These are phyloP conservation scores for Singerocomus rubriflavus DNA, from an alignment of 1,284 basidiomycete genomes.

Conservation along the genomic window DNA sequence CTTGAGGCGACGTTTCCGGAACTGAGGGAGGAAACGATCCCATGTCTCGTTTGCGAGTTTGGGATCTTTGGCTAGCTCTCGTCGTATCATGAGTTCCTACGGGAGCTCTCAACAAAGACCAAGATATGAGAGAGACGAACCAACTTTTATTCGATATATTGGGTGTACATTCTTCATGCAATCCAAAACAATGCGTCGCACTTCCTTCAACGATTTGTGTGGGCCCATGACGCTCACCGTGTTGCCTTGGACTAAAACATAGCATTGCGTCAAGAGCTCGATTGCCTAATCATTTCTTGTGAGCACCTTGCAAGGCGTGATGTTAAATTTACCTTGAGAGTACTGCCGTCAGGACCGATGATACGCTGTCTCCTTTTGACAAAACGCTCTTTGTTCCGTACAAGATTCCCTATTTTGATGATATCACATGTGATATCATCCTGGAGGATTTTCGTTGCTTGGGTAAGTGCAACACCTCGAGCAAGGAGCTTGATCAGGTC, in stretches of 20 bases:
- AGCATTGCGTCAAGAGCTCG: slow-evolving; percentile 94
- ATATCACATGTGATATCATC: slow-evolving; percentile 94
- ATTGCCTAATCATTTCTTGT: slow-evolving; percentile 67
- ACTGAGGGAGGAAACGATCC: slow-evolving; percentile 97
- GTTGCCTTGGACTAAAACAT: slow-evolving; percentile 96
- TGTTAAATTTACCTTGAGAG: slow-evolving; percentile 69
- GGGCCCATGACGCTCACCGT: slow-evolving; percentile 98
- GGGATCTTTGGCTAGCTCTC: slow-evolving; percentile 97
- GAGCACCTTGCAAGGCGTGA: slow-evolving; percentile 1
- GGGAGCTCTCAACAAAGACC: slow-evolving; percentile 1
- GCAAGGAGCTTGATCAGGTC: slow-evolving; percentile 96
- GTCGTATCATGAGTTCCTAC: slow-evolving; percentile 97
- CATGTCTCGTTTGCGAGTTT: slow-evolving; percentile 93
- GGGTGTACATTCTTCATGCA: slow-evolving; percentile 99
- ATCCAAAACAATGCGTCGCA: slow-evolving; percentile 91
- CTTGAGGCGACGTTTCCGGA: slow-evolving; percentile 90
- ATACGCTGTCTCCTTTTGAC: slow-evolving; percentile 96
- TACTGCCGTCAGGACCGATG: slow-evolving; percentile 95
- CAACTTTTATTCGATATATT: slow-evolving; percentile 97
- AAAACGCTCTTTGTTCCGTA: slow-evolving; percentile 96
- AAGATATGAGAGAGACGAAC: slow-evolving; percentile 13
- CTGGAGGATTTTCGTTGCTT: slow-evolving; percentile 90
- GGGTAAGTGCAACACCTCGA: slow-evolving; percentile 79
- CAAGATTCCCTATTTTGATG: slow-evolving; percentile 94
- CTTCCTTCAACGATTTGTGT: slow-evolving; percentile 94